These are phyloP conservation scores for Cryptococcus sp. DNA, from an alignment of 1,284 basidiomycete genomes.

Conservation along the genomic window DNA sequence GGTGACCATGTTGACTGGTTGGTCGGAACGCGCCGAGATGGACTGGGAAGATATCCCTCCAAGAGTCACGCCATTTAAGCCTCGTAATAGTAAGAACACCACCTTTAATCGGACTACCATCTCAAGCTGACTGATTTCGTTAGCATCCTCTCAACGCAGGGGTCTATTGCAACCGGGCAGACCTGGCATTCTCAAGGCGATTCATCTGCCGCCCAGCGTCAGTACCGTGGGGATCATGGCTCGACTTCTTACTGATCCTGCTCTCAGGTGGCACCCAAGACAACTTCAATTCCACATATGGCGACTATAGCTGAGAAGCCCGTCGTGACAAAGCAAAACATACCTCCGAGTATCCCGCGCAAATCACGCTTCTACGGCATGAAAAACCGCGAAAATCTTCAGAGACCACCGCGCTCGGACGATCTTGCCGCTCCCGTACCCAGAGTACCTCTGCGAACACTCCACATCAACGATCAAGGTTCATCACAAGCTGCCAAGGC, in stretches of 20 bases:
- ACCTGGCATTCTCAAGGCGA: slow-evolving; percentile 16
- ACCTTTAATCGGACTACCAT: neutral
- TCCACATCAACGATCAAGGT: no score
- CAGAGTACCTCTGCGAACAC: no score
- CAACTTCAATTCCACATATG: no score
- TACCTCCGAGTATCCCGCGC: slow-evolving; percentile 5
- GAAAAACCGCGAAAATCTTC: slow-evolving; percentile 8
- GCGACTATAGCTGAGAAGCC: no score
- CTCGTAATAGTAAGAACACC: slow-evolving; percentile 12
- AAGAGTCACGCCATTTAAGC: slow-evolving; percentile 13
- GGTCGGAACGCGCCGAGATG: slow-evolving; percentile 34
- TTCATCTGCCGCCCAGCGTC: slow-evolving; percentile 33
- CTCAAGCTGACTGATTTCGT: neutral
- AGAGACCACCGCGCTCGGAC: no score
- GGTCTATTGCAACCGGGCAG: neutral
- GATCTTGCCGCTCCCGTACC: no score
- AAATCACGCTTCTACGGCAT: slow-evolving; percentile 18
- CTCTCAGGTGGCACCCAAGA: no score
- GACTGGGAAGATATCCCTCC: slow-evolving; percentile 37
- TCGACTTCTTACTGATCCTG: no score
- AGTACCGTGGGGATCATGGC: neutral
- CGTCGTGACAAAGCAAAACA: neutral
- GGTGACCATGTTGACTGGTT: slow-evolving; percentile 38
- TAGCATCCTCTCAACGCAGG: neutral
- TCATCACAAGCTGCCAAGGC: no score